Evolutionary conservation across 352 stramenopile species (phyloP).

Genomic region (Phytophthora pistaciae): DNA sequence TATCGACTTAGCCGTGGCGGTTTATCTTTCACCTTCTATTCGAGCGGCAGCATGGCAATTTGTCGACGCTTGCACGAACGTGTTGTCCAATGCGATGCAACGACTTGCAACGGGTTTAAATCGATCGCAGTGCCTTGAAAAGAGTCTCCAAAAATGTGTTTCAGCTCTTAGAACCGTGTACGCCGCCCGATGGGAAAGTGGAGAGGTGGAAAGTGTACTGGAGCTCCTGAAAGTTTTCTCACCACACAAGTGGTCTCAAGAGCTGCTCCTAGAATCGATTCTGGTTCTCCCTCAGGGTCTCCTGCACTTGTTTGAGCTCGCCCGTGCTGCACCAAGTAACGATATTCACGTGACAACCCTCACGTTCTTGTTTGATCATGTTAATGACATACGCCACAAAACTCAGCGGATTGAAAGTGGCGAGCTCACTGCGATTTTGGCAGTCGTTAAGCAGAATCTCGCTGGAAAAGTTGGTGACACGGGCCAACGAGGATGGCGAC

Average conservation of each 20-base stretch:
- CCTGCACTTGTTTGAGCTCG: slow-evolving; percentile 27
- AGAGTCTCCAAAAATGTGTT: slow-evolving; percentile 22
- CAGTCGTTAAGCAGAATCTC: slow-evolving; percentile 25
- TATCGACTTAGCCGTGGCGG: slow-evolving; percentile 8
- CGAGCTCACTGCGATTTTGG: slow-evolving; percentile 32
- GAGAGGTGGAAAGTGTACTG: slow-evolving; percentile 19
- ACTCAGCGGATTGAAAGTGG: slow-evolving; percentile 33
- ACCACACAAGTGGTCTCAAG: slow-evolving; percentile 29
- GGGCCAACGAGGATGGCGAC: neutral
- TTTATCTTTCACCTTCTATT: slow-evolving; percentile 18
- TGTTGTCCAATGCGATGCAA: slow-evolving; percentile 12
- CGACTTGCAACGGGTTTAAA: slow-evolving; percentile 14
- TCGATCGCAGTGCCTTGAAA: slow-evolving; percentile 23
- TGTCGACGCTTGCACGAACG: slow-evolving; percentile 9
- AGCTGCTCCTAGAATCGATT: slow-evolving; percentile 21
- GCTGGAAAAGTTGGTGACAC: slow-evolving; percentile 18
- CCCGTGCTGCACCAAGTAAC: slow-evolving; percentile 9
- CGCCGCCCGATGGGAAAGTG: slow-evolving; percentile 11
- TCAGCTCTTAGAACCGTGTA: slow-evolving; percentile 19
- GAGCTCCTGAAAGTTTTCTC: slow-evolving; percentile 26
- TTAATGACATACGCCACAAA: slow-evolving; percentile 36
- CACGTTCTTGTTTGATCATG: slow-evolving; percentile 33
- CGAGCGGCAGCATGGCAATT: slow-evolving; percentile 24
- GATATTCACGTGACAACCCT: slow-evolving; percentile 18
- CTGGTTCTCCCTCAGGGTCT: slow-evolving; percentile 35